Evolutionary conservation across 164 flowering plant genomes (phyloP).

Genomic region (Aristolochia californica): DNA sequence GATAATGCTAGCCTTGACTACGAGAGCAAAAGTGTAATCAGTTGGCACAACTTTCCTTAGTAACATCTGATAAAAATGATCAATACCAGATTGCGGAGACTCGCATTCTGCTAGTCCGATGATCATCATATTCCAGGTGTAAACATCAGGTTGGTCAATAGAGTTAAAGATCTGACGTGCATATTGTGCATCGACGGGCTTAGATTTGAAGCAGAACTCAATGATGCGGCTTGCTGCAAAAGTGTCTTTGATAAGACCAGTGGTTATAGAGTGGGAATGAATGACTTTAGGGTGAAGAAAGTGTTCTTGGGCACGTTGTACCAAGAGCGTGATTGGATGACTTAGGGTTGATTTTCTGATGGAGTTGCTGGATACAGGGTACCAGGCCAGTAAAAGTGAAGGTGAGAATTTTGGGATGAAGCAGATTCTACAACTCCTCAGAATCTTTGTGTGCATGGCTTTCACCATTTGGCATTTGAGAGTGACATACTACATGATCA

Average conservation of each 20-base stretch:
- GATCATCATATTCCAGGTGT: conserved; percentile 20
- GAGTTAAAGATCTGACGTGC: conserved; percentile 11
- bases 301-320: conserved; percentile 3
- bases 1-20: conserved; percentile 15
- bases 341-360: background rate
- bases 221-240: conserved; percentile 15
- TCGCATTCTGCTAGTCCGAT: conserved; percentile 7
- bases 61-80: conserved; percentile 13
- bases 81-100: conserved; percentile 5
- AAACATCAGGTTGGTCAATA: conserved; percentile 13
- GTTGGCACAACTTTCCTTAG: conserved; percentile 5
- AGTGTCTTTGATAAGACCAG: conserved; percentile 14
- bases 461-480: no score
- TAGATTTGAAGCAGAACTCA: conserved; percentile 9
- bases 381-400: background rate
- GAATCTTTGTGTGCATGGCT: no score
- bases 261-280: conserved; percentile 15
- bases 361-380: background rate
- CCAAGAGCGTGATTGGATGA: conserved; percentile 6
- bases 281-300: conserved; percentile 6
- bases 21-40: conserved; percentile 15
- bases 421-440: background rate
- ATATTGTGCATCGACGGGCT: conserved; percentile 1
- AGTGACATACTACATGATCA: no score
- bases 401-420: background rate